Base-by-base conservation (phyloP, 164 flowering plant genomes). In the Tetrastigma voinierianum region DNA sequence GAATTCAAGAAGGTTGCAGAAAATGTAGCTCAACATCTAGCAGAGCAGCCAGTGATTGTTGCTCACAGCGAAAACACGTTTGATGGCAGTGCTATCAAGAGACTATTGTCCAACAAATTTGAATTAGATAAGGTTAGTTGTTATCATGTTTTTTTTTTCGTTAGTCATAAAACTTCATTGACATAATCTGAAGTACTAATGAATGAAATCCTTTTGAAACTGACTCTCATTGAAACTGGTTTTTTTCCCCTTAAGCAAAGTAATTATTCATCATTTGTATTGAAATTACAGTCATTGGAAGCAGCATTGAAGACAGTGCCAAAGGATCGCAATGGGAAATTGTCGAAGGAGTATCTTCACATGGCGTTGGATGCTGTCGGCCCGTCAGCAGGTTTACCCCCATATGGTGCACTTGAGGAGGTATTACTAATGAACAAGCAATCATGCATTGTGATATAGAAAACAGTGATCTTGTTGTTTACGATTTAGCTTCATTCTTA, bases 51-150 rank as follows among this genome's bases (percentile, higher is more conserved):
- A 1, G 99, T 87, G 45, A 95, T 95, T 51, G 97, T 95, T 32
- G 99, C 97, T 5, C 97, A 95, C 62, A 90, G 84, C 46, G 96
- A 87, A 64, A 88, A 85, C 63, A 87, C 86, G 49, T 92, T 90
- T 67, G 93, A 95, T 68, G 99, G 99, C 56, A 89, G 86, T 70
- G 82, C 89, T 61, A 78, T 95, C 54, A 87, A 72, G 82, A 86
- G 87, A 67, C 71, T 95, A 1, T 65, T 95, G 52, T 79, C 97
- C 64, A 92, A 87, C 82, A 89, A 88, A 65, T 90, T 85, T 59
- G 97, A 92, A 71, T 40, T 92, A 32, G 93, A 95, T 60, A 90
- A 92, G 97, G 99, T 95, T 57, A 10, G 76, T 61, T 11, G 2
- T 10, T 32, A 32, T 32, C 40, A 32, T 32, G 40, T 3, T 32